Percentiles rank a stretch among this genome's conserved stretches.
phyloP scores from a whole-genome alignment of 305 asterid species.

The Solanum aculeatissimum region DNA sequence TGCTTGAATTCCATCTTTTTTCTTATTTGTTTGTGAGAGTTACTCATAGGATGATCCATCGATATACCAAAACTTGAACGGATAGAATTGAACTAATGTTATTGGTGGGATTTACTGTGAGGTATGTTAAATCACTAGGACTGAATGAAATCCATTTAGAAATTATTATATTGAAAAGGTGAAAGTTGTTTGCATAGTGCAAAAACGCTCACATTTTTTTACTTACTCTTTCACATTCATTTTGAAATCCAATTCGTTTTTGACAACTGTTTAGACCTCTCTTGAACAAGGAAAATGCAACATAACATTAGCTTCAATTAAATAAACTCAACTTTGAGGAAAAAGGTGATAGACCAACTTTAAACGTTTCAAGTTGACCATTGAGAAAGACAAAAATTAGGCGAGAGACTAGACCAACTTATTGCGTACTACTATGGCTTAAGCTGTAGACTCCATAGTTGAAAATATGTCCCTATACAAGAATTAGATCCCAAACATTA shows the following conservation, averaged over 20 bases:
- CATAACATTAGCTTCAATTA: not conserved
- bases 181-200: not conserved
- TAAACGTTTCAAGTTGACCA: not conserved
- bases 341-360: not conserved
- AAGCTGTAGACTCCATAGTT: not conserved
- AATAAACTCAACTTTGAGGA: not conserved
- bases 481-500: not conserved
- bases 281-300: not conserved
- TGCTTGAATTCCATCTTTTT: no score
- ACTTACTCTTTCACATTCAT: not conserved
- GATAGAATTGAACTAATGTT: no score
- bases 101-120: no score
- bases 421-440: not conserved
- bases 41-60: no score
- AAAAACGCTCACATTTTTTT: not conserved
- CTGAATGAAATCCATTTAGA: no score
- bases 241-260: not conserved
- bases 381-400: not conserved
- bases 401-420: not conserved
- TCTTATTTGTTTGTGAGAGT: no score
- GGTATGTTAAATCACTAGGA: no score
- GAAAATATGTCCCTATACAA: not conserved
- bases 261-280: not conserved
- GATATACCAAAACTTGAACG: no score
- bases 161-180: not conserved